These are phyloP conservation scores for Solanum peruvianum DNA, from an alignment of 257 asterid species.

Conservation along the genomic window DNA sequence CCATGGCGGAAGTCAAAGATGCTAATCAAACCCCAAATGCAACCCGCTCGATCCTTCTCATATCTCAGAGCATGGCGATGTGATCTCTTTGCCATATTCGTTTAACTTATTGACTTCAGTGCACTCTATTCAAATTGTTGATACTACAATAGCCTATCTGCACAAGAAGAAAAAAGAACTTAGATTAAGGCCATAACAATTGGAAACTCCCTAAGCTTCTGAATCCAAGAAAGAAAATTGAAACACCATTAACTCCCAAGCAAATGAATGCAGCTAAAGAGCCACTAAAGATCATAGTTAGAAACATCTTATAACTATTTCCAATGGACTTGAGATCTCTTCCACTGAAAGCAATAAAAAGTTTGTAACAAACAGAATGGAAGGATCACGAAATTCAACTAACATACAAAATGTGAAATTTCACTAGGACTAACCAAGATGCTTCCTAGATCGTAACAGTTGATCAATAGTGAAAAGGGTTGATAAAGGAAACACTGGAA, in stretches of 20 bases:
- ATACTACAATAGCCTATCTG: slow-evolving; percentile 1
- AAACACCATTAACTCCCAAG: neutral
- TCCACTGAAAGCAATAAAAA: neutral
- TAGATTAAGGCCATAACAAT: neutral
- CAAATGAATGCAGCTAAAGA: neutral
- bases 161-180: neutral
- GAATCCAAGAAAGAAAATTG: neutral
- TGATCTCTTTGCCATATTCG: slow-evolving; percentile 69
- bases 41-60: slow-evolving; percentile 70
- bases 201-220: neutral
- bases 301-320: neutral
- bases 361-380: neutral
- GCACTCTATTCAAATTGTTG: slow-evolving; percentile 5
- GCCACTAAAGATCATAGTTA: neutral
- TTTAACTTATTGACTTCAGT: neutral
- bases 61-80: slow-evolving; percentile 35
- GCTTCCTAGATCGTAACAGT: neutral
- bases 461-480: neutral
- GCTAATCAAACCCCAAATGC: slow-evolving; percentile 72
- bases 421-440: neutral
- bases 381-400: neutral
- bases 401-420: neutral
- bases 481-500: neutral
- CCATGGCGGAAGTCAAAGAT: slow-evolving; percentile 75
- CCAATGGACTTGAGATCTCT: neutral